Base-by-base conservation (phyloP, 441 rosid genomes). In the Croton laevigatus region DNA sequence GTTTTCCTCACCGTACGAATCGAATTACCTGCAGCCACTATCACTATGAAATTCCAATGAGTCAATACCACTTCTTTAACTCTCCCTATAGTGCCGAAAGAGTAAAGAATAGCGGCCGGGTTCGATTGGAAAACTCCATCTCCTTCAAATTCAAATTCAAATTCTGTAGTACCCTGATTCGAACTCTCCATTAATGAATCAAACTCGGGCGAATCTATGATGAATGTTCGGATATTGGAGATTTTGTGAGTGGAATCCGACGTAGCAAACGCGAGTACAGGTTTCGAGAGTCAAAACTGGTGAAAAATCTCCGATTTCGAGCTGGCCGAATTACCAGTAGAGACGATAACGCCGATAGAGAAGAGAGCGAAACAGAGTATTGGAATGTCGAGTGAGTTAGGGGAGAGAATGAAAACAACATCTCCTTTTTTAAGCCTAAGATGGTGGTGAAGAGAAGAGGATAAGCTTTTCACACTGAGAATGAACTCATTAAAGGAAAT, bases 71-170 rank as follows among this genome's bases (percentile, higher is more conserved):
- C 91, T 46, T 87, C 94, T 72, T 88, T 88, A 34, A 81, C 73
- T 53, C 38, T 62, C 61, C 94, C 91, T 5, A 87, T 85, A 62
- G 94, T 89, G 54, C 94, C 94, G 8, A 89, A 89, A 4, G 91
- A 89, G 78, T 82, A 89, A 48, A 89, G 74, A 68, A 89, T 86
- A 69, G 81, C 85, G 36, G 91, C 94, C 0, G 83, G 75, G 63
- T 87, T 91, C 8, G 87, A 82, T 57, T 80, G 86, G n/a, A 27
- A 75, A 42, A 82, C 84, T 38, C 8, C 52, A 12, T 38, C 71
- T 16, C 37, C 52, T n/a, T n/a, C n/a, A n/a, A n/a, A n/a, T n/a
- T n/a, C n/a, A n/a, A n/a, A n/a, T 19, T 51, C 74, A 14, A 17
- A 20, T 45, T 61, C 80, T 4, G 49, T 73, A 55, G 17, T 2